Evolutionary conservation across 2,329 filamentous ascomycete genomes (phyloP).

Genomic region (Calonectria naviculata): DNA sequence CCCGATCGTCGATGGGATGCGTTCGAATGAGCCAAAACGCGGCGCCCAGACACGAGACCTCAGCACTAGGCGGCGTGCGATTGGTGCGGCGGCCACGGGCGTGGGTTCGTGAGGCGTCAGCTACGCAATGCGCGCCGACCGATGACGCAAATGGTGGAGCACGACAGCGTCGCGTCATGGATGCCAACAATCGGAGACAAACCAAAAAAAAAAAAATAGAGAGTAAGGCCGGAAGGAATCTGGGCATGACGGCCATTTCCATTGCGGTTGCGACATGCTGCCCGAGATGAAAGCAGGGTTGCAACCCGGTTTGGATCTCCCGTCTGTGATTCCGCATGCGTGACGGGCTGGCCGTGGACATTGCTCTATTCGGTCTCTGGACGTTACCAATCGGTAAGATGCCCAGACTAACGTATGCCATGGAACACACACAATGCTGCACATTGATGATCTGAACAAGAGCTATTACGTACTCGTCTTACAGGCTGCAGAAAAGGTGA

Average conservation of each 20-base stretch:
- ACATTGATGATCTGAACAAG: too few relatives aligned
- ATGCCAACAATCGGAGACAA: neutral
- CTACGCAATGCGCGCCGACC: neutral
- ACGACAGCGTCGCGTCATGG: neutral
- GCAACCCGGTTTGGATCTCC: neutral
- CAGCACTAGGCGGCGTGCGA: neutral
- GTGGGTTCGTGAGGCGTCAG: neutral
- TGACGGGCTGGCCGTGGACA: neutral
- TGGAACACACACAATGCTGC: too few relatives aligned
- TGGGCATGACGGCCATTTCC: neutral
- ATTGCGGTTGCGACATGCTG: neutral
- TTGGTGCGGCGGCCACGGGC: neutral
- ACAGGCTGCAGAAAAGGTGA: too few relatives aligned
- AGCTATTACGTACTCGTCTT: too few relatives aligned
- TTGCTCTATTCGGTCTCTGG: neutral
- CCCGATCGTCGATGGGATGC: neutral
- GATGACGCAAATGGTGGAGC: conserved; percentile 5
- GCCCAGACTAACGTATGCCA: neutral
- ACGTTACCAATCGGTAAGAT: neutral
- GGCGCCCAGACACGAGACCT: neutral
- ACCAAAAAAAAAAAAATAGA: neutral
- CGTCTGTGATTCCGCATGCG: neutral
- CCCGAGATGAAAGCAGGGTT: neutral
- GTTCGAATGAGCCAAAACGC: neutral
- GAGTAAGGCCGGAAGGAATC: neutral